Evolutionary conservation across 306 rosid genomes (phyloP).

Genomic region (Quercus dentata): DNA sequence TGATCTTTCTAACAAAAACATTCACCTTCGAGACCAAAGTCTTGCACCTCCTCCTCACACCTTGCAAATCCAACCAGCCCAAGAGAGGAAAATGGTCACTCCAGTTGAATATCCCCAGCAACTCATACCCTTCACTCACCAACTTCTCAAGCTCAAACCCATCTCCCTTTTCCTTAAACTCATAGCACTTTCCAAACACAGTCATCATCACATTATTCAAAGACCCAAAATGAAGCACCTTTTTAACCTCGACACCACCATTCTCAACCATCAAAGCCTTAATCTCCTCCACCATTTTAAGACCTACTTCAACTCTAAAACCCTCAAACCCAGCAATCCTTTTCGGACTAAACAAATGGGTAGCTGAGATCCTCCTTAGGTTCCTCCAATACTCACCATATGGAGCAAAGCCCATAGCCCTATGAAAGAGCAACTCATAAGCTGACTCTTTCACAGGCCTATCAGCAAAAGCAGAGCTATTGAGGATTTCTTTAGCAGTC

Average conservation of each 20-base stretch:
- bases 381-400: slow-evolving; percentile 80
- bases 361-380: slow-evolving; percentile 62
- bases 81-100: slow-evolving; percentile 72
- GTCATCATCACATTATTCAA: slow-evolving; percentile 67
- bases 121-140: slow-evolving; percentile 76
- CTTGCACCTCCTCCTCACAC: slow-evolving; percentile 62
- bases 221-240: slow-evolving; percentile 56
- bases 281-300: slow-evolving; percentile 32
- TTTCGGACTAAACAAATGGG: slow-evolving; percentile 51
- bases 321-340: slow-evolving; percentile 34
- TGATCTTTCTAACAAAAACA: slow-evolving; percentile 57
- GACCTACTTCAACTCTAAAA: slow-evolving; percentile 34
- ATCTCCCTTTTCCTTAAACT: slow-evolving; percentile 24
- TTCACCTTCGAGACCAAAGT: slow-evolving; percentile 50
- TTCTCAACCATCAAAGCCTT: slow-evolving; percentile 23
- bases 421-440: slow-evolving; percentile 60
- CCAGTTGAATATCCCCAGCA: slow-evolving; percentile 74
- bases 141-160: slow-evolving; percentile 47
- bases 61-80: slow-evolving; percentile 67
- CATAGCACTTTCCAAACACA: slow-evolving; percentile 65
- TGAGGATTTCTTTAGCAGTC: slow-evolving; percentile 63
- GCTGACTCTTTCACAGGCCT: slow-evolving; percentile 79
- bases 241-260: slow-evolving; percentile 41
- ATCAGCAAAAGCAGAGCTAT: slow-evolving; percentile 58
- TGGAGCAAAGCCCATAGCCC: slow-evolving; percentile 85